Percentiles rank a stretch among this genome's conserved stretches.
These are phyloP conservation scores for Nakazawaea anatomiae DNA, from an alignment of 805 yeast genomes.

Conservation along the genomic window DNA sequence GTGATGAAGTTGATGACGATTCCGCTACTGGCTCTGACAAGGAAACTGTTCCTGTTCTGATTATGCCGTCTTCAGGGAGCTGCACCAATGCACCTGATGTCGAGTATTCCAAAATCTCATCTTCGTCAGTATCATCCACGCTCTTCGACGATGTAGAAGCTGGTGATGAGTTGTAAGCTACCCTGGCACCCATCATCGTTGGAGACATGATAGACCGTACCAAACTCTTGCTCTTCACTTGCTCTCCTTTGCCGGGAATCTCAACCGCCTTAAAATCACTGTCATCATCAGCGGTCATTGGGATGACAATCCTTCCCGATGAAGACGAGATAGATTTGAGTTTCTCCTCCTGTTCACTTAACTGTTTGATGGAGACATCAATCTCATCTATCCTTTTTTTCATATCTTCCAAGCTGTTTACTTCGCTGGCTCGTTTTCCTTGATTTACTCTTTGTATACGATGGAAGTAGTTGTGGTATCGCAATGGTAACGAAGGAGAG, in stretches of 20 bases:
- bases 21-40: not conserved
- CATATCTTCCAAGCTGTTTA: constrained; percentile 3
- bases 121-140: not conserved
- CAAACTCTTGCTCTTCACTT: not conserved
- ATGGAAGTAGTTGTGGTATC: constrained; percentile 8
- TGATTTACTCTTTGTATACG: constrained; percentile 5
- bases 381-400: constrained; percentile 1
- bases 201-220: constrained; percentile 15
- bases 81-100: constrained; percentile 1
- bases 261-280: not conserved
- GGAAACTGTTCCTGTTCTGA: not conserved
- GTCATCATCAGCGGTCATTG: not conserved
- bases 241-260: not conserved
- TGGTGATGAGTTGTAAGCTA: constrained; percentile 14
- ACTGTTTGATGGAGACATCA: not conserved
- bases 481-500: constrained; percentile 12
- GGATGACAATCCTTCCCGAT: not conserved
- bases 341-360: not conserved
- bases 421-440: not conserved
- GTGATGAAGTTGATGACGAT: not conserved
- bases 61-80: not conserved
- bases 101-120: constrained; percentile 8
- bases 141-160: not conserved
- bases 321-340: not conserved
- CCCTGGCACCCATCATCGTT: constrained; percentile 16